These are phyloP conservation scores for Suhomyces kilbournensis DNA, from an alignment of 805 yeast genomes.

Conservation along the genomic window DNA sequence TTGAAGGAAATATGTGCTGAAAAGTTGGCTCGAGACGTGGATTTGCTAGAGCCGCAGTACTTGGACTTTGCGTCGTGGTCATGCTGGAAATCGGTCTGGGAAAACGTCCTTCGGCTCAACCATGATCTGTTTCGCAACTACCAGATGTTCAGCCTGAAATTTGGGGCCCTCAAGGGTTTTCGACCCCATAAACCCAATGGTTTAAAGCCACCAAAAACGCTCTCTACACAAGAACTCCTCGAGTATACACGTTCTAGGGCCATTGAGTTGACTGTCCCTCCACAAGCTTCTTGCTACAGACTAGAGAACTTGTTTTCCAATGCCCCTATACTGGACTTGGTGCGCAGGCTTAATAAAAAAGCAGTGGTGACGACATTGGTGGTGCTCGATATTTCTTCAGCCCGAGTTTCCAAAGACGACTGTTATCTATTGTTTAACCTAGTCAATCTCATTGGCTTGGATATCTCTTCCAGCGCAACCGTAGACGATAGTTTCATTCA, in stretches of 20 bases:
- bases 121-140: conserved; percentile 31
- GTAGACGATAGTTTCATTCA: conserved; percentile 32
- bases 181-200: conserved; percentile 19
- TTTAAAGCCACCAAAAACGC: background rate
- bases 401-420: conserved; percentile 16
- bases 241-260: conserved; percentile 8
- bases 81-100: conserved; percentile 36
- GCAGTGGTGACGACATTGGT: conserved; percentile 11
- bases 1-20: conserved; percentile 25
- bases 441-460: conserved; percentile 21
- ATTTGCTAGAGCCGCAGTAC: conserved; percentile 16
- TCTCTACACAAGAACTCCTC: conserved; percentile 2
- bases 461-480: conserved; percentile 24
- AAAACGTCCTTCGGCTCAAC: conserved; percentile 17
- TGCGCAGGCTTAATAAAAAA: conserved; percentile 15
- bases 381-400: conserved; percentile 28
- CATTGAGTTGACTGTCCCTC: conserved; percentile 14
- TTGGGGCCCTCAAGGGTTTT: conserved; percentile 17
- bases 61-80: conserved; percentile 25
- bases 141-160: conserved; percentile 23
- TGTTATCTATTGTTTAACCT: conserved; percentile 25
- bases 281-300: conserved; percentile 23
- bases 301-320: conserved; percentile 36
- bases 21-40: conserved; percentile 27
- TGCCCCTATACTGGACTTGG: conserved; percentile 21